phyloP scores from a whole-genome alignment of 345 rosid genomes.

The Aegle marmelos region DNA sequence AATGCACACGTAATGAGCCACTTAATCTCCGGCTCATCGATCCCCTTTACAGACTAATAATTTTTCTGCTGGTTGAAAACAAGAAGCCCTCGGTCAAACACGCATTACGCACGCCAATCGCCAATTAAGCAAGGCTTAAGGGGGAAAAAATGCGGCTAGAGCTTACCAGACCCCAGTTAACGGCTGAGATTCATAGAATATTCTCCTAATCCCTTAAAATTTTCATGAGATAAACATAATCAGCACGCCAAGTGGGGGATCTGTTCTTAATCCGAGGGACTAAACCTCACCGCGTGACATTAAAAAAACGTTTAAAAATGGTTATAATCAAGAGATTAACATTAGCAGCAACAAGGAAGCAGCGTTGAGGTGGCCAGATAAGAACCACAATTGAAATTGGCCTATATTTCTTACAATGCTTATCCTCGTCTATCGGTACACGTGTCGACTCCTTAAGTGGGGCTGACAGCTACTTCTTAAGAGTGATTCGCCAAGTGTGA shows the following conservation, averaged over 20 bases:
- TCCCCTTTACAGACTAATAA: neutral
- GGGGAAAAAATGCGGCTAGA: too few relatives aligned
- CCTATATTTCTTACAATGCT: slow-evolving; percentile 10
- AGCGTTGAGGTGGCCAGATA: slow-evolving; percentile 38
- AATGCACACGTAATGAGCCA: neutral
- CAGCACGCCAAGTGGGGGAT: neutral
- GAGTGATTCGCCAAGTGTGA: neutral
- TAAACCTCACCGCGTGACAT: neutral
- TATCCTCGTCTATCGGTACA: slow-evolving; percentile 15
- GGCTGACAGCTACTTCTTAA: neutral
- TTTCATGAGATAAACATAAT: neutral
- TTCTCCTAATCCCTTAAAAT: neutral
- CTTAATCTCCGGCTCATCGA: neutral
- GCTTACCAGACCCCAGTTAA: neutral
- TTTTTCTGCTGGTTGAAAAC: neutral
- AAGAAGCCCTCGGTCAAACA: neutral
- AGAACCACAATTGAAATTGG: slow-evolving; percentile 17
- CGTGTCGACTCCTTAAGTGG: slow-evolving; percentile 6
- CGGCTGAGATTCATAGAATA: slow-evolving; percentile 11
- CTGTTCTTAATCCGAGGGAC: neutral
- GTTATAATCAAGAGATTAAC: neutral
- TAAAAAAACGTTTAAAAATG: neutral
- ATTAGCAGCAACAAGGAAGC: slow-evolving; percentile 16
- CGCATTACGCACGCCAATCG: neutral
- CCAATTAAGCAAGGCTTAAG: too few relatives aligned